Conservation (phyloP, 805 yeast genomes). For the Komagataella phaffii region DNA sequence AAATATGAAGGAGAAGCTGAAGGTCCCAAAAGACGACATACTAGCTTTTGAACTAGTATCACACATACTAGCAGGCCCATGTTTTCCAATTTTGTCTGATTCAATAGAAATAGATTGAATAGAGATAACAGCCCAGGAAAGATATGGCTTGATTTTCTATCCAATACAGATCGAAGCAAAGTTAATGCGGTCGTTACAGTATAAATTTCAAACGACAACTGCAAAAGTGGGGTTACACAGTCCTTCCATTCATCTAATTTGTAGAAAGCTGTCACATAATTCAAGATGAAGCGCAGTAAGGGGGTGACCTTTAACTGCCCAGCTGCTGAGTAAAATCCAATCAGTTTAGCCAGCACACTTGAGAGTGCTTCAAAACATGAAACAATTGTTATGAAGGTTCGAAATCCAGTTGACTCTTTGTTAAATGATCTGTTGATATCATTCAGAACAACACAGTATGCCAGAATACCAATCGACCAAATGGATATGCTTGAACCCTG, state of each 20-base stretch:
- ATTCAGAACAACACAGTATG: background rate
- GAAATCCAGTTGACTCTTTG: background rate
- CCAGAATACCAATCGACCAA: conserved; percentile 5
- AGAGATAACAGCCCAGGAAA: background rate
- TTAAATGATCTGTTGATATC: background rate
- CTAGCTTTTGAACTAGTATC: background rate
- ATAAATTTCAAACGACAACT: background rate
- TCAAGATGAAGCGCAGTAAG: background rate
- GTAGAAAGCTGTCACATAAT: background rate
- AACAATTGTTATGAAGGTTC: background rate
- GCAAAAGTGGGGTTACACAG: background rate
- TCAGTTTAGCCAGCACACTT: background rate
- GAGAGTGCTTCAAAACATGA: background rate
- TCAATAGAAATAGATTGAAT: background rate
- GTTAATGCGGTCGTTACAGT: background rate
- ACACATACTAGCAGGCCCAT: background rate
- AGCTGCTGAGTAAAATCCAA: background rate
- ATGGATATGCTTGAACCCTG: conserved; percentile 3
- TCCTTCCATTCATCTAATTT: background rate
- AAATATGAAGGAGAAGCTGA: conserved; percentile 9
- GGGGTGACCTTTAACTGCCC: background rate
- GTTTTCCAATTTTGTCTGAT: background rate
- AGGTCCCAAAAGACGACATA: background rate
- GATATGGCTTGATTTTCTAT: background rate
- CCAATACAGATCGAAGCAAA: background rate